Conservation (phyloP, 495 filamentous ascomycete genomes). For the Penicillium egyptiacum region DNA sequence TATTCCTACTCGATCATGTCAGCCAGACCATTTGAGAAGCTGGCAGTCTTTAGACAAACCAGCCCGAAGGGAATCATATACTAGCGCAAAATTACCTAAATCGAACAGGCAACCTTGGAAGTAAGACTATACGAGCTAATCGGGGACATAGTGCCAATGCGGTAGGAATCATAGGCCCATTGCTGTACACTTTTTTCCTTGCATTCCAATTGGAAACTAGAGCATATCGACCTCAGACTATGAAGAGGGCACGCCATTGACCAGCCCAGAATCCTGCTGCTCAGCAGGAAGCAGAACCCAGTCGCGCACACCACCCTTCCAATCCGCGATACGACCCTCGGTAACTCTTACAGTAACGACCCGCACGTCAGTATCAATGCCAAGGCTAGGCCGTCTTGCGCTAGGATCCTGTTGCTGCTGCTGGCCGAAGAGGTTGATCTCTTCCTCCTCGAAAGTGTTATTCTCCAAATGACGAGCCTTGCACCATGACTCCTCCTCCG, state of each 20-base stretch:
- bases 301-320: slow-evolving; percentile 76
- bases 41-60: not conserved
- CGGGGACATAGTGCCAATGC: not conserved
- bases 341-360: slow-evolving; percentile 73
- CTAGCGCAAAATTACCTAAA: not conserved
- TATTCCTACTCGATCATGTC: not conserved
- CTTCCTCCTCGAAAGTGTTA: slow-evolving; percentile 70
- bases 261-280: slow-evolving; percentile 25
- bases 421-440: slow-evolving; percentile 47
- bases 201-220: not conserved
- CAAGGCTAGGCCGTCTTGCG: slow-evolving; percentile 47
- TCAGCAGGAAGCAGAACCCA: slow-evolving; percentile 57
- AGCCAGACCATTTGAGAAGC: not conserved
- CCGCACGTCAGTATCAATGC: slow-evolving; percentile 68
- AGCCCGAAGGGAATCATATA: not conserved
- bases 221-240: slow-evolving; percentile 10
- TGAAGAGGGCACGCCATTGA: slow-evolving; percentile 38
- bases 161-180: not conserved
- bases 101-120: not conserved
- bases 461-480: slow-evolving; percentile 83
- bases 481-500: slow-evolving; percentile 79
- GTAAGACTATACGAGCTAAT: not conserved
- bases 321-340: slow-evolving; percentile 76
- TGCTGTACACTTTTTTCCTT: not conserved
- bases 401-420: slow-evolving; percentile 26